Base-by-base conservation (phyloP, 371 early-diverging fungal genomes). In the Haplosporangium sp. region DNA sequence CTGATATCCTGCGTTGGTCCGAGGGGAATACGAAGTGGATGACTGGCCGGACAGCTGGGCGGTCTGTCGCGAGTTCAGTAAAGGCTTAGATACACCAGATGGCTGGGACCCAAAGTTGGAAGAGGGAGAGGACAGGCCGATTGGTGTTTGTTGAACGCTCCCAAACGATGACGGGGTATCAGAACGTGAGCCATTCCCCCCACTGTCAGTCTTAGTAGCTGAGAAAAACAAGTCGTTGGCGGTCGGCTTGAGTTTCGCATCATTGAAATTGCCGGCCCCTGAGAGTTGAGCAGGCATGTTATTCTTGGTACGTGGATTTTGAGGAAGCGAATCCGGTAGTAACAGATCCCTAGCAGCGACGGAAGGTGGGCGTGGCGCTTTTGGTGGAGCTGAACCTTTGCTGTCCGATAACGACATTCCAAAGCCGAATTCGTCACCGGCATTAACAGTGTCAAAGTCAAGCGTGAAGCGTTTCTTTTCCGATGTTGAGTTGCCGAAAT, bases 361-460 rank as follows among this genome's bases (percentile, higher is more conserved):
- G 18, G 73, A 62, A 21, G 72, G 72, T 10, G 67, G 67, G 14
- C 67, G 57, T 6, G 73, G 63, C 5, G 16, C 42, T 8, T 48
- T 41, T 58, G 58, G 18, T 36, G 50, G 41, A 1, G 23, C 47
- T 41, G 55, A 10, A 37, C 29, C n/a, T 12, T 55, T 58, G n/a
- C 46, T 29, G 1, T 40, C 52, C n/a, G 51, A 18, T 14, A 47
- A 38, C 5, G 67, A 40, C 37, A 74, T 62, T 0, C 61, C 48
- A 56, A 74, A 74, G 14, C 75, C 75, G 57, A 74, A 74, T n/a
- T 74, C 69, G 14, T 74, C 65, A 0, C 18, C 20, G 10, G n/a
- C 8, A 18, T 45, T 61, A 0, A 45, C 62, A 36, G 69, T 13
- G 23, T 61, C 58, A 41, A 69, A 61, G 38, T 64, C 69, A 8